These are phyloP conservation scores for Solanum appendiculatum DNA, from an alignment of 257 asterid species.

Conservation along the genomic window DNA sequence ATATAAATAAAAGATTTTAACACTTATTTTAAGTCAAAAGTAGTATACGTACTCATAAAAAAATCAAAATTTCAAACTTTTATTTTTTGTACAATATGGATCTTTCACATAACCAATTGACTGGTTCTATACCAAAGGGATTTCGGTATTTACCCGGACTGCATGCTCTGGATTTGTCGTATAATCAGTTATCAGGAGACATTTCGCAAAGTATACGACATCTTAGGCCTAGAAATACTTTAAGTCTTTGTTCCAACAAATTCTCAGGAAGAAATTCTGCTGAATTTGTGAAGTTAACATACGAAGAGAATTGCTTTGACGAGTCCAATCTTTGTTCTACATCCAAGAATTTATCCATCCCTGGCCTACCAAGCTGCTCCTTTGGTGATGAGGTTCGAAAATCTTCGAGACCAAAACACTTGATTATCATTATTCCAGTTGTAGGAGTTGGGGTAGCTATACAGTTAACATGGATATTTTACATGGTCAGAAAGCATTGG, in stretches of 20 bases:
- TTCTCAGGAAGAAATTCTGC: conserved; percentile 14
- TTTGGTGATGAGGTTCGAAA: neutral
- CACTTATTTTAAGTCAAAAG: too few species aligned
- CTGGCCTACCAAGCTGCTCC: neutral
- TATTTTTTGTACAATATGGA: neutral
- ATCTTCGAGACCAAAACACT: neutral
- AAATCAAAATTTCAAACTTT: too few species aligned
- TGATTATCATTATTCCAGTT: neutral
- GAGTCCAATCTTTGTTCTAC: conserved; percentile 13
- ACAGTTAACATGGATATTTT: conserved; percentile 11
- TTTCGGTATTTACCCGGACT: neutral
- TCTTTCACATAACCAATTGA: conserved; percentile 19
- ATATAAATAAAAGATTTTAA: too few species aligned
- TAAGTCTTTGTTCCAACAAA: conserved; percentile 15
- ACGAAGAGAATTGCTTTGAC: conserved; percentile 16
- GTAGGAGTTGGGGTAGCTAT: neutral
- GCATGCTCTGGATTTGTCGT: conserved; percentile 20
- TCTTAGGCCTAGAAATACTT: neutral
- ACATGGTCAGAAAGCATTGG: conserved; percentile 32
- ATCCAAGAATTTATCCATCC: neutral
- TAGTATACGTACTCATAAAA: too few species aligned
- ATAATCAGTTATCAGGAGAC: conserved; percentile 20
- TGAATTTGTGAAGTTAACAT: conserved; percentile 9
- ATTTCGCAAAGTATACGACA: neutral
- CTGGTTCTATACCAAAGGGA: conserved; percentile 14